phyloP scores from a whole-genome alignment of 148 eudicot species.

The Talinum fruticosum region DNA sequence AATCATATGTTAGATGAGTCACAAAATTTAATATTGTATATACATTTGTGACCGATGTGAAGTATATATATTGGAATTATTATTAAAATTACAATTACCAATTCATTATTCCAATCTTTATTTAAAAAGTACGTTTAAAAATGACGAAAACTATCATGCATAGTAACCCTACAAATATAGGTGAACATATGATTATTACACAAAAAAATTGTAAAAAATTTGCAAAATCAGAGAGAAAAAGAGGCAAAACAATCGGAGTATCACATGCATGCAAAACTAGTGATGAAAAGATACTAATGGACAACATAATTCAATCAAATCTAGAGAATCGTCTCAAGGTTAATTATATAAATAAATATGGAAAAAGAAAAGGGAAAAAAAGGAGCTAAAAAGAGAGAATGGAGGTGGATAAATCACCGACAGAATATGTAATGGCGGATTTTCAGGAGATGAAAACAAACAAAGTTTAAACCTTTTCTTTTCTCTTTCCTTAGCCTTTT shows the following conservation, averaged over 20 bases:
- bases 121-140: too few relatives aligned
- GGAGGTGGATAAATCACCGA: constrained; percentile 16
- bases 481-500: background rate
- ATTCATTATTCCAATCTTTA: too few relatives aligned
- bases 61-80: too few relatives aligned
- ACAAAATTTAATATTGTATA: too few relatives aligned
- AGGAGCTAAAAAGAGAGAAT: background rate
- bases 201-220: too few relatives aligned
- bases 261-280: constrained; percentile 6
- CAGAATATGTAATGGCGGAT: constrained; percentile 29
- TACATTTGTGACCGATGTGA: too few relatives aligned
- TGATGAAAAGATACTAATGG: background rate
- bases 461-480: background rate
- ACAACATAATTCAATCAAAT: constrained; percentile 6
- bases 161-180: too few relatives aligned
- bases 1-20: too few relatives aligned
- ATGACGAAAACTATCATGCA: too few relatives aligned
- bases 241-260: background rate
- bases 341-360: background rate
- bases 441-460: constrained; percentile 23
- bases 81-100: too few relatives aligned
- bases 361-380: background rate
- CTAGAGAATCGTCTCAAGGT: constrained; percentile 1
- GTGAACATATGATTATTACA: too few relatives aligned
- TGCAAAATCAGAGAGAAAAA: background rate